Conservation (phyloP, 352 stramenopile species). For the Paralagenidium karlingii region DNA sequence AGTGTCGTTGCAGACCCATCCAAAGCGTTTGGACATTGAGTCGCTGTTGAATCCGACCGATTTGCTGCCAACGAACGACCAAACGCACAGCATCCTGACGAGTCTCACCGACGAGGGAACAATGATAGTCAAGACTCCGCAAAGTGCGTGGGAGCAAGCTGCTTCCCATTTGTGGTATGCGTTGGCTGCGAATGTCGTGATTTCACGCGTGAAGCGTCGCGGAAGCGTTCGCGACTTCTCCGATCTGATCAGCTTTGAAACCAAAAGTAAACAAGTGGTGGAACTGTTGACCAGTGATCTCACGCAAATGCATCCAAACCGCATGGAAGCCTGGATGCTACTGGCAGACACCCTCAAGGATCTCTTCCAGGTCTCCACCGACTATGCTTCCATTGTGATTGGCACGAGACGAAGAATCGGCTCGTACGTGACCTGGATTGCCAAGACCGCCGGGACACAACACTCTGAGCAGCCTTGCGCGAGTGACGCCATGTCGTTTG, state of each 20-base stretch:
- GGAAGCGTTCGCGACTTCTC: conserved; percentile 18
- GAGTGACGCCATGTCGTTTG: too few species aligned
- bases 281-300: conserved; percentile 49
- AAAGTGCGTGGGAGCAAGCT: too few species aligned
- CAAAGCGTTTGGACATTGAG: too few species aligned
- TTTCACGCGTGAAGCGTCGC: conserved; percentile 37
- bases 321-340: conserved; percentile 51
- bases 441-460: too few species aligned
- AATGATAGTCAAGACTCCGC: conserved; percentile 12
- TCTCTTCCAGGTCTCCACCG: conserved; percentile 45
- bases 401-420: too few species aligned
- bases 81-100: not conserved
- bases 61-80: not conserved
- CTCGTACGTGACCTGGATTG: too few species aligned
- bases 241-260: conserved; percentile 50
- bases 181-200: conserved; percentile 56
- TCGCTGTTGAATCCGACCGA: too few species aligned
- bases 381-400: too few species aligned
- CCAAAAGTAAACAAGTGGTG: conserved; percentile 33
- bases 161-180: conserved; percentile 66
- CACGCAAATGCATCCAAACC: conserved; percentile 36
- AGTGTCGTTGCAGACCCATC: too few species aligned
- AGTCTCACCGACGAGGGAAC: not conserved
- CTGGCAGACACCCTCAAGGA: conserved; percentile 58
- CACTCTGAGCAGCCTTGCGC: too few species aligned